Conservation (phyloP, 1,284 basidiomycete species). For the Leucoagaricus sp. region DNA sequence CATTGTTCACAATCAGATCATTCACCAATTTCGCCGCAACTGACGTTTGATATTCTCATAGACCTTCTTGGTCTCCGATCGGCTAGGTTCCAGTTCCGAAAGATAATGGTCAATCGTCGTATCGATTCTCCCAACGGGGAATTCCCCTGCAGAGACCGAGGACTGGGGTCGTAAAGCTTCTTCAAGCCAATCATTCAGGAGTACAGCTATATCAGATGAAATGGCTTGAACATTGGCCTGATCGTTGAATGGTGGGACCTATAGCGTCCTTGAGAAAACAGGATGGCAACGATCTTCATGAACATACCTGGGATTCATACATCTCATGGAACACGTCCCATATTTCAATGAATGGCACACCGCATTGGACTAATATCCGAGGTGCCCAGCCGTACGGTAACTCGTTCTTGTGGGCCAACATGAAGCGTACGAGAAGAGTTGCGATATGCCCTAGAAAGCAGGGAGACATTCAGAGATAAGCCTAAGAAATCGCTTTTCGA, state of each 20-base stretch:
- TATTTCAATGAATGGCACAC: conserved; percentile 73
- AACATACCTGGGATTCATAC: conserved; percentile 80
- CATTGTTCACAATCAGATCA: not conserved
- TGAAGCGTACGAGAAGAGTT: conserved; percentile 69
- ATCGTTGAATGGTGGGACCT: conserved; percentile 85
- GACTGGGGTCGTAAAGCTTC: conserved; percentile 70
- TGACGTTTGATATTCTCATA: conserved; percentile 73
- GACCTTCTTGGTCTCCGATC: conserved; percentile 56
- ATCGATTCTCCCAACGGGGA: conserved; percentile 77
- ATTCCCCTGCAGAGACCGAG: conserved; percentile 53
- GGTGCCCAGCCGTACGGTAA: conserved; percentile 80
- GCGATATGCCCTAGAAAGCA: conserved; percentile 61
- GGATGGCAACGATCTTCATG: conserved; percentile 6
- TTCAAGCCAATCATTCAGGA: conserved; percentile 76
- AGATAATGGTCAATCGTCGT: conserved; percentile 71
- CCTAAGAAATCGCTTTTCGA: conserved; percentile 13
- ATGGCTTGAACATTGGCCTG: conserved; percentile 76
- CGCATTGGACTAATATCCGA: conserved; percentile 73
- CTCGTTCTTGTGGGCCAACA: conserved; percentile 58
- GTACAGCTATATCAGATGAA: conserved; percentile 74
- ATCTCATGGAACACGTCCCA: conserved; percentile 88
- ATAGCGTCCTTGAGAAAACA: conserved; percentile 5
- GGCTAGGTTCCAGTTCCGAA: conserved; percentile 59
- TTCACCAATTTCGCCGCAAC: conserved; percentile 63
- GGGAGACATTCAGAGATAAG: not conserved